A percentile compares a stretch with the other conserved stretches of the same genome.
phyloP scores from a whole-genome alignment of 208 protist species.

The Trichomonas tenax region DNA sequence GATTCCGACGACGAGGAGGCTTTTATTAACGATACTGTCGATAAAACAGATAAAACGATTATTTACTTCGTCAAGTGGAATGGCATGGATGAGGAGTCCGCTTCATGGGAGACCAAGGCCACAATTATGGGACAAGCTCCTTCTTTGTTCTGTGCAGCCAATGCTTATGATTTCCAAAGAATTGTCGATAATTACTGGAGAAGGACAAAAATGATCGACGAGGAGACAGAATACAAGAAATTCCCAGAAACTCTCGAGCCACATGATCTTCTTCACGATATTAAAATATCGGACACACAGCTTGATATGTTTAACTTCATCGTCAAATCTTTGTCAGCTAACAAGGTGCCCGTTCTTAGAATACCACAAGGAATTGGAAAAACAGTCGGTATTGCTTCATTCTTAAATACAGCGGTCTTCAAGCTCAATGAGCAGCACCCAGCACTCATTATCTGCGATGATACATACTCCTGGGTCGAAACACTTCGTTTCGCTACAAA shows the following conservation, averaged over 20 bases:
- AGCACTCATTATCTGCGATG: not conserved
- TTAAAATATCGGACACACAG: not conserved
- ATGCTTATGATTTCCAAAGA: not conserved
- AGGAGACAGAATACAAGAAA: not conserved
- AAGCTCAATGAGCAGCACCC: not conserved
- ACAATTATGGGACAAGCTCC: not conserved
- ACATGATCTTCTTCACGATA: not conserved
- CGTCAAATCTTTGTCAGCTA: not conserved
- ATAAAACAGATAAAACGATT: not conserved
- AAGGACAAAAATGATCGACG: not conserved
- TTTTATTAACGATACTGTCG: not conserved
- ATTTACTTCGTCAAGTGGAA: not conserved
- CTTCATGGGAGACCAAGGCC: not conserved
- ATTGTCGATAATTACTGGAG: not conserved
- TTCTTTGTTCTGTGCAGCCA: not conserved
- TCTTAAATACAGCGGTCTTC: not conserved
- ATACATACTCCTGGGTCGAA: not conserved
- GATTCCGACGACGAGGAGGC: not conserved
- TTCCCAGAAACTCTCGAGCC: not conserved
- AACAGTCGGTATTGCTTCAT: not conserved
- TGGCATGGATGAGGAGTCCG: not conserved
- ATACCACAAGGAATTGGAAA: not conserved
- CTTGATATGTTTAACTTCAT: not conserved
- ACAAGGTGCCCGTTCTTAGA: not conserved
- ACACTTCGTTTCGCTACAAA: not conserved